Base-by-base conservation (phyloP, 208 protist species). In the Leishmania guyanensis region DNA sequence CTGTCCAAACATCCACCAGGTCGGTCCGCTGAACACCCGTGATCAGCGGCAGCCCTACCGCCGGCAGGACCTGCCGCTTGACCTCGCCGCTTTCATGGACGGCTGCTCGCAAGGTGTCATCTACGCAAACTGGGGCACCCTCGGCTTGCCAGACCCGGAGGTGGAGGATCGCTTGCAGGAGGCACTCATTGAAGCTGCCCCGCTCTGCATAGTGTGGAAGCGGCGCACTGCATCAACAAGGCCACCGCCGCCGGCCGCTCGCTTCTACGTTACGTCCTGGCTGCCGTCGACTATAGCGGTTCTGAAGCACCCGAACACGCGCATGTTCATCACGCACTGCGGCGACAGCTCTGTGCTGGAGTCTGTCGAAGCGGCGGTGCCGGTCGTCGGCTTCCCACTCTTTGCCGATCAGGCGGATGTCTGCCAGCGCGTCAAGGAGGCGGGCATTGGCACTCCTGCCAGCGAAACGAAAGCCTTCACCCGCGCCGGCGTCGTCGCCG, bases 131-230 rank as follows among this genome's bases (percentile, higher is more conserved):
- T 90, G 90, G 80, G 87, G 90, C 56, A 91, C 87, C 3, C 60
- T 90, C n/a, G 66, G 79, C 48, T 62, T 71, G 33, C 81, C 85
- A n/a, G 75, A 66, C 46, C 75, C 54, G 16, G 22, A 53, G 22
- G 56, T 86, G 65, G 73, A 77, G 60, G 62, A 73, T 62, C 72
- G 56, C 65, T 71, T 93, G 72, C 81, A 71, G 22, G 53, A 68
- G n/a, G 90, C 85, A 26, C 75, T 90, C 33, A 50, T 82, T 29
- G 70, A 70, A 5, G 74, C 33, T 9, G 75, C 79, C 75, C 87
- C 90, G 26, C 85, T 87, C 68, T 91, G 90, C 71, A 80, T 93
- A 6, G 87, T 93, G 79, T 93, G 87, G 90, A 91, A 90, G 74
- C 64, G 85, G 17, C 80, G 29, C 56, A 22, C 26, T 10, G 51